phyloP scores from a whole-genome alignment of 192 early-diverging fungal genomes.

The Funneliformis mosseae region DNA sequence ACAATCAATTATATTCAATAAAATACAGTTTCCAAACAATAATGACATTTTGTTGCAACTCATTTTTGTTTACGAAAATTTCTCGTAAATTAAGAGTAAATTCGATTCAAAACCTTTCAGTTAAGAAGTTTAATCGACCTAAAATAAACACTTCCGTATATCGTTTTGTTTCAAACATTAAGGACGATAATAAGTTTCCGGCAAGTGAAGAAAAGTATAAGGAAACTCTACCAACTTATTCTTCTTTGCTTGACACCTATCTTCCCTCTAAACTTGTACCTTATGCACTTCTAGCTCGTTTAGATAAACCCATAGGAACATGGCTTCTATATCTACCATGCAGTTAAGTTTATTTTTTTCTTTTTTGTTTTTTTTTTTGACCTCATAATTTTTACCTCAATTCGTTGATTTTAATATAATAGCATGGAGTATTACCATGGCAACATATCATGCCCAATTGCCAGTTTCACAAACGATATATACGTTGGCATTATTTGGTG shows the following conservation, averaged over 20 bases:
- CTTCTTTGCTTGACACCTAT: constrained; percentile 52
- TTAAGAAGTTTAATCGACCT: background rate
- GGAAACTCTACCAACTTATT: background rate
- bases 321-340: constrained; percentile 93
- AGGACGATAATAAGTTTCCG: background rate
- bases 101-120: background rate
- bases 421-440: constrained; percentile 79
- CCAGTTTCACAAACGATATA: constrained; percentile 55
- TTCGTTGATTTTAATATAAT: background rate
- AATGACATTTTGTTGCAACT: no score
- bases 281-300: constrained; percentile 72
- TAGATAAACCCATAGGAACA: constrained; percentile 92
- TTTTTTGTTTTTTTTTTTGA: background rate
- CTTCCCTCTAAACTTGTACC: constrained; percentile 60
- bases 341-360: constrained; percentile 47
- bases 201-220: background rate
- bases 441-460: constrained; percentile 59
- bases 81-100: background rate
- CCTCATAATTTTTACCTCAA: constrained; percentile 12
- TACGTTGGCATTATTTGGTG: constrained; percentile 80
- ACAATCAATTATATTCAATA: background rate
- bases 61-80: background rate
- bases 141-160: background rate
- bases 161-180: background rate
- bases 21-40: background rate